Percentiles rank a stretch among this genome's conserved stretches.
These are phyloP conservation scores for Acanthamoeba triangularis DNA, from an alignment of 208 protist species.

Conservation along the genomic window DNA sequence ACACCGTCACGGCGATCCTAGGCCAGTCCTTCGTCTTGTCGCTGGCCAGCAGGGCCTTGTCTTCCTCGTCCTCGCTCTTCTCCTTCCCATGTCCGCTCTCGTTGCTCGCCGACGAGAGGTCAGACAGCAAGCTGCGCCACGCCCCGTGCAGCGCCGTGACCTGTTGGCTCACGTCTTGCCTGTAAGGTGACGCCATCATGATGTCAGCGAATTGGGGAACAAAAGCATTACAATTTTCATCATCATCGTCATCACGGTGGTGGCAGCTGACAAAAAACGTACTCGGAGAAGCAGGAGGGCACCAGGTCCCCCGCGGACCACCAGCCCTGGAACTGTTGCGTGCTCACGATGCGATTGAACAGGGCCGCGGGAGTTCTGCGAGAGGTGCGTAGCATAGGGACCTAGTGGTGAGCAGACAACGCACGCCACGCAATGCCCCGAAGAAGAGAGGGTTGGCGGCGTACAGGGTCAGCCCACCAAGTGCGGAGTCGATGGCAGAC, in stretches of 20 bases:
- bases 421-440: neutral
- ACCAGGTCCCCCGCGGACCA: neutral
- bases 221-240: too few species aligned
- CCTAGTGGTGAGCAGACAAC: too few species aligned
- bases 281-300: neutral
- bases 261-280: neutral
- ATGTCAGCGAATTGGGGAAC: too few species aligned
- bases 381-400: too few species aligned
- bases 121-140: neutral
- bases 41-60: neutral
- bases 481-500: too few species aligned
- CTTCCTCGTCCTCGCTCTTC: neutral
- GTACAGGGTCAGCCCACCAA: too few species aligned
- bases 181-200: neutral
- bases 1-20: neutral
- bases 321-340: conserved; percentile 3
- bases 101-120: too few species aligned
- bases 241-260: too few species aligned
- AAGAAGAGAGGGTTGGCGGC: too few species aligned
- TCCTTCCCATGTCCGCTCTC: neutral
- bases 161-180: neutral
- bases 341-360: conserved; percentile 13
- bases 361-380: neutral
- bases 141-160: neutral
- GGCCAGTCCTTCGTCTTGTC: neutral